Evolutionary conservation across 352 stramenopile genomes (phyloP).

Genomic region (Phytophthora citricola): DNA sequence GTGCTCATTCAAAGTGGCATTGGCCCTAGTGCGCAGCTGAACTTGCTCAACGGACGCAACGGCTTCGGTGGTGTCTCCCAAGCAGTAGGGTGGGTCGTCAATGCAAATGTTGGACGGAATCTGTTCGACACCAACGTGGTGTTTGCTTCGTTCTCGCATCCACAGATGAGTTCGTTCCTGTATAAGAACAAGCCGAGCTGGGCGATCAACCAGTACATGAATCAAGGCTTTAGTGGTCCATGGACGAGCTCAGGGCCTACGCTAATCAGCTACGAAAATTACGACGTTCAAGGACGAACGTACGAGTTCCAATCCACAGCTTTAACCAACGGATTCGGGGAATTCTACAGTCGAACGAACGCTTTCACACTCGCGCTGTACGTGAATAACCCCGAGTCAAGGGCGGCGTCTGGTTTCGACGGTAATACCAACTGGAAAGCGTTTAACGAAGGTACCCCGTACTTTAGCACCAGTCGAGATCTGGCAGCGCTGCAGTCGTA

Average conservation of each 20-base stretch:
- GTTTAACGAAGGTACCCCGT: slow-evolving; percentile 45
- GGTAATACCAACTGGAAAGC: slow-evolving; percentile 45
- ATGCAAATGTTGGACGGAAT: slow-evolving; percentile 57
- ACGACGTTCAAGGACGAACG: slow-evolving; percentile 46
- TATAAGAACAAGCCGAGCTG: slow-evolving; percentile 37
- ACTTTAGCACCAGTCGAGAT: slow-evolving; percentile 53
- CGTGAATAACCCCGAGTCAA: slow-evolving; percentile 67
- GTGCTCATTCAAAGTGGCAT: slow-evolving; percentile 83
- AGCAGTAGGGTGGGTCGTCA: slow-evolving; percentile 45
- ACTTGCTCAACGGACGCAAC: slow-evolving; percentile 38
- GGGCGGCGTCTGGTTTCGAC: slow-evolving; percentile 50
- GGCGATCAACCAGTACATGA: slow-evolving; percentile 63
- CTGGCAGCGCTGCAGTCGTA: slow-evolving; percentile 60
- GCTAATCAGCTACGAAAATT: slow-evolving; percentile 66
- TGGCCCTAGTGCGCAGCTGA: slow-evolving; percentile 60
- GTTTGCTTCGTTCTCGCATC: slow-evolving; percentile 53
- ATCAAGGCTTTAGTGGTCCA: slow-evolving; percentile 36
- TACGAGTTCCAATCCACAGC: slow-evolving; percentile 69
- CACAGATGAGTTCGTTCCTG: slow-evolving; percentile 55
- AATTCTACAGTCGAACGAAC: slow-evolving; percentile 37
- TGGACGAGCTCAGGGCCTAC: slow-evolving; percentile 52
- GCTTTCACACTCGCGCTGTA: slow-evolving; percentile 55
- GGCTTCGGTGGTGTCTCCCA: slow-evolving; percentile 55
- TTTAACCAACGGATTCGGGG: slow-evolving; percentile 49
- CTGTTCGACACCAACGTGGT: slow-evolving; percentile 67